Conservation (phyloP, 140 eudicot species). For the Senecio squalidus region DNA sequence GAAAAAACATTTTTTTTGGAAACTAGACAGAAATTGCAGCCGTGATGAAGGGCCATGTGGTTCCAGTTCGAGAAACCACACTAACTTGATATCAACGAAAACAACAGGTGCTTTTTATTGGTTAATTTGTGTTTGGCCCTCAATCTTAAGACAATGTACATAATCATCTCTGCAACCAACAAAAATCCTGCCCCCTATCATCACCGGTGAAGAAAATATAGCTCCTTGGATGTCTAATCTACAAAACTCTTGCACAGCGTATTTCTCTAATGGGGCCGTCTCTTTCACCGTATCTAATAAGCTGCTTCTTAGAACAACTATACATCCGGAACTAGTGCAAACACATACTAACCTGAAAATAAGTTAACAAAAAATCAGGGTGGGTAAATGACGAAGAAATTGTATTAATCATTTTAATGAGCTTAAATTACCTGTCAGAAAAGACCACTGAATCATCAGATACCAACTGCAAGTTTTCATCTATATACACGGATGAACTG, state of each 20-base stretch:
- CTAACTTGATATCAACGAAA: neutral
- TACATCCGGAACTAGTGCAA: constrained; percentile 70
- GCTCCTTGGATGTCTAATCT: constrained; percentile 67
- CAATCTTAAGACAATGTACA: constrained; percentile 51
- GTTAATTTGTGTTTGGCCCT: constrained; percentile 1
- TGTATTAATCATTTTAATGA: neutral
- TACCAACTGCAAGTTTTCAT: constrained; percentile 43
- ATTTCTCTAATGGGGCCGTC: neutral
- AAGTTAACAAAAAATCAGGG: constrained; percentile 4
- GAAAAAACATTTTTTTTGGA: no score
- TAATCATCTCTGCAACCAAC: constrained; percentile 89
- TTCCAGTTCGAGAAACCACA: neutral
- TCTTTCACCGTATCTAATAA: constrained; percentile 18
- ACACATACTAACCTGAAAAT: constrained; percentile 62
- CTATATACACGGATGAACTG: constrained; percentile 74
- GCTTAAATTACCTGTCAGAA: constrained; percentile 40
- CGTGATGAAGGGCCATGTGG: neutral
- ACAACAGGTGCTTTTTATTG: neutral
- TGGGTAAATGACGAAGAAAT: neutral
- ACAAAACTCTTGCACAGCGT: constrained; percentile 44
- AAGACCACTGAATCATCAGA: constrained; percentile 28
- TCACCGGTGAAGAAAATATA: constrained; percentile 88
- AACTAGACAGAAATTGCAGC: neutral
- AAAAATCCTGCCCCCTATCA: constrained; percentile 76
- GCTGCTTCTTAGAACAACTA: constrained; percentile 39